Evolutionary conservation across 768 basidiomycete species (phyloP), one percentile per base, ranked within the genome.

Genomic region (Neoboletus brunneissimus): DNA sequence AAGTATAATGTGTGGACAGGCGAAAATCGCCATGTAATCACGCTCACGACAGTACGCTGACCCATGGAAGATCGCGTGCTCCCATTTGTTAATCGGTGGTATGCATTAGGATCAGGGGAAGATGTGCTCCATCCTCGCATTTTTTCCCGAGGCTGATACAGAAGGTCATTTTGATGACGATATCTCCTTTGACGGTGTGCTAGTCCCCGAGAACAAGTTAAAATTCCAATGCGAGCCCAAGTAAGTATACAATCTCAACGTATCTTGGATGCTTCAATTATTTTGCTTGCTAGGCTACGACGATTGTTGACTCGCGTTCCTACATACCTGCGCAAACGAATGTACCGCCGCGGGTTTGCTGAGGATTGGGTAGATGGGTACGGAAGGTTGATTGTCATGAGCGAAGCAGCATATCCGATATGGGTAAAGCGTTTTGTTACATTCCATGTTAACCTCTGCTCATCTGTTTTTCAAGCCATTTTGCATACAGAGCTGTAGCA

Each of bases 341-440:
- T 78, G 32, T 76, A 79, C 34, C 51, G 67, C 32, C 72, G 61
- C 18, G 57, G 70, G 18, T 69, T 73, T 29, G 68, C 80, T n/a
- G 82, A 85, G 25, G 77, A 74, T 31, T 77, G 81, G 71, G 77
- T 78, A 12, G 83, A 84, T 57, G 77, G 81, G 32, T 64, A 74
- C 12, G 81, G 79, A 31, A 75, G 77, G 55, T 63, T 85, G 38
- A 79, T 82, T 25, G 64, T 86, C 34, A 77, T 85, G 44, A 81
- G 85, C 47, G 83, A 86, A 58, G 81, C 84, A 9, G 83, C 82
- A 9, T 84, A 85, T 69, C 81, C 86, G 7, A 72, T 81, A 58
- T 71, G 81, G 70, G 84, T 81, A 60, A 60, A 72, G 64, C 5
- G 12, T 23, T 43, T 27, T 13, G 22, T 3, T 34, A 7, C 11